A percentile compares a stretch with the other conserved stretches of the same genome.
Evolutionary conservation across 2,329 filamentous ascomycete genomes (phyloP).

Genomic region (Verruconis gallopava): DNA sequence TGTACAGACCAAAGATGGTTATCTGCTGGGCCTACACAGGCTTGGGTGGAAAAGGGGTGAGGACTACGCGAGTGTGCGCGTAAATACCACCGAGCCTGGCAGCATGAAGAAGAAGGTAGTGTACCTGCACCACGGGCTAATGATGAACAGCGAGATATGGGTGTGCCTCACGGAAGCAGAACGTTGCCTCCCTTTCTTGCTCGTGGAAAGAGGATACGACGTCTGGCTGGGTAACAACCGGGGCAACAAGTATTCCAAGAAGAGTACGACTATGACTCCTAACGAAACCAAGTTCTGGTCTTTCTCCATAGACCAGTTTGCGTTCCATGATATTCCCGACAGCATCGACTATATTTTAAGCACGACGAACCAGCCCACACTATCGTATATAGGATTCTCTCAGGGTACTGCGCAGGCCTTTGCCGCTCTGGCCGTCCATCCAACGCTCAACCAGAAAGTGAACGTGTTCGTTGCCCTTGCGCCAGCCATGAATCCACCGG

Average conservation of each 20-base stretch:
- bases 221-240: conserved; percentile 98
- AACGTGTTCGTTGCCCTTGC: conserved; percentile 94
- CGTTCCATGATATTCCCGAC: conserved; percentile 93
- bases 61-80: conserved; percentile 47
- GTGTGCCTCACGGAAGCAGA: conserved; percentile 80
- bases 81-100: conserved; percentile 56
- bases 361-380: conserved; percentile 65
- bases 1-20: conserved; percentile 87
- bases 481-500: conserved; percentile 90
- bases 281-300: conserved; percentile 78
- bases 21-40: conserved; percentile 78
- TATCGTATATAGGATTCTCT: conserved; percentile 95
- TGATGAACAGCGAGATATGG: conserved; percentile 99
- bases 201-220: conserved; percentile 87
- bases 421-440: conserved; percentile 82
- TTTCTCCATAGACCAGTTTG: conserved; percentile 97
- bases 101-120: conserved; percentile 71
- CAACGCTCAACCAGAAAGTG: conserved; percentile 79
- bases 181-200: conserved; percentile 72
- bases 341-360: conserved; percentile 84
- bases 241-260: conserved; percentile 98
- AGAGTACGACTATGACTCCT: conserved; percentile 65
- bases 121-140: conserved; percentile 86
- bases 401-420: conserved; percentile 97
- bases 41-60: conserved; percentile 74